phyloP scores from a whole-genome alignment of 768 basidiomycete species.

The Lactarius deliciosus region DNA sequence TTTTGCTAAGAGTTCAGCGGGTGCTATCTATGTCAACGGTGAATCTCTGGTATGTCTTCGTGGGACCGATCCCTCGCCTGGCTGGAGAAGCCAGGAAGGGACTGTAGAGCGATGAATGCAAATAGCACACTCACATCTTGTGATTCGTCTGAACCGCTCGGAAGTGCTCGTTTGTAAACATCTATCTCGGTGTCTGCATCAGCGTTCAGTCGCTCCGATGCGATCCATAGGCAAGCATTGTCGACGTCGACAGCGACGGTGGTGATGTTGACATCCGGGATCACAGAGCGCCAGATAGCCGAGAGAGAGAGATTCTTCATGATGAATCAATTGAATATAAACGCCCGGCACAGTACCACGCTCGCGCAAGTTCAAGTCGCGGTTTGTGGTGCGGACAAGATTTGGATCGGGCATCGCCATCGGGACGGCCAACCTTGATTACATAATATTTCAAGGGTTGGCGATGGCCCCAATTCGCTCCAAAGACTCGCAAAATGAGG shows the following conservation, averaged over 20 bases:
- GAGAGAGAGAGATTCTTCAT: conserved; percentile 23
- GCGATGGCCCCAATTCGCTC: conserved; percentile 26
- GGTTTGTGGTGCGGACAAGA: not conserved
- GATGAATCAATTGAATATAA: not conserved
- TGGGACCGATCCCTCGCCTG: not conserved
- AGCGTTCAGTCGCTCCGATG: conserved; percentile 26
- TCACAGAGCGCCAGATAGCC: conserved; percentile 20
- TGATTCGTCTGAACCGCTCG: not conserved
- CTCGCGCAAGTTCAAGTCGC: no score
- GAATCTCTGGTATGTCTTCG: not conserved
- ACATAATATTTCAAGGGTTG: not conserved
- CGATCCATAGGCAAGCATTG: conserved; percentile 24
- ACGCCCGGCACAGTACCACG: not conserved
- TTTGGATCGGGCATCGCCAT: not conserved
- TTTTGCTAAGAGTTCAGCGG: conserved; percentile 18
- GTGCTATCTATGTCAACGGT: conserved; percentile 9
- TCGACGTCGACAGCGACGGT: conserved; percentile 22
- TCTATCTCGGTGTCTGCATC: conserved; percentile 28
- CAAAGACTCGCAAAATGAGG: conserved; percentile 1
- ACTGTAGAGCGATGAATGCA: not conserved
- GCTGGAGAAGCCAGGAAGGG: not conserved
- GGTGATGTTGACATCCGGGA: conserved; percentile 18
- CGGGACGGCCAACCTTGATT: not conserved
- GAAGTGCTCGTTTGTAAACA: conserved; percentile 14
- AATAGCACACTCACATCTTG: conserved; percentile 7